Conservation (phyloP, 805 yeast genomes). For the Yarrowia sp. region DNA sequence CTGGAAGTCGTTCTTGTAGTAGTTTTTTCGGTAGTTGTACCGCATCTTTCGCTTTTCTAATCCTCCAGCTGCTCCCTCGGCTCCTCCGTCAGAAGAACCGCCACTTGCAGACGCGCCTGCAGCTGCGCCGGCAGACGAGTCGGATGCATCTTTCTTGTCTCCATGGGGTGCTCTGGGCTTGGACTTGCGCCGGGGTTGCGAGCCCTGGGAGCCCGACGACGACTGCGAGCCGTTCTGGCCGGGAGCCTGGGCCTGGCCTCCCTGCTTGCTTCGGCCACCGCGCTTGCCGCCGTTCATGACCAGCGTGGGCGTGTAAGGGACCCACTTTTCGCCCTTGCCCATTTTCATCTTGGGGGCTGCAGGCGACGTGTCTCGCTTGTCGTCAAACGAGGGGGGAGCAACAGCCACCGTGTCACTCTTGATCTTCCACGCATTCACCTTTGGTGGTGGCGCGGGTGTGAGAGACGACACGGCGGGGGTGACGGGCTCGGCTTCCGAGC, state of each 20-base stretch:
- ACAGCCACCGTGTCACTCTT: constrained; percentile 28
- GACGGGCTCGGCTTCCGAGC: constrained; percentile 32
- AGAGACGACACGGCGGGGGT: constrained; percentile 35
- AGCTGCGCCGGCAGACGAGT: not conserved
- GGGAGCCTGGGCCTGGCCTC: too few relatives aligned
- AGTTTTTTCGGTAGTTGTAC: constrained; percentile 30
- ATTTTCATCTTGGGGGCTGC: constrained; percentile 22
- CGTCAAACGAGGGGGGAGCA: constrained; percentile 24
- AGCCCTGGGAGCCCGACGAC: not conserved
- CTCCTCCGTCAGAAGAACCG: not conserved
- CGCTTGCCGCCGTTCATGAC: constrained; percentile 39
- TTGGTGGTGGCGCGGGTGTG: constrained; percentile 66
- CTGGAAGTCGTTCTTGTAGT: constrained; percentile 25
- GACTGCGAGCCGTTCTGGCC: not conserved
- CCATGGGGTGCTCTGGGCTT: constrained; percentile 20
- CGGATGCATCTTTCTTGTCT: constrained; percentile 10
- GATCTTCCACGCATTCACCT: constrained; percentile 58
- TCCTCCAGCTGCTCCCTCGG: not conserved
- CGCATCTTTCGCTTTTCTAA: constrained; percentile 24
- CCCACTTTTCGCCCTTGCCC: constrained; percentile 62
- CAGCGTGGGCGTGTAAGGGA: constrained; percentile 61
- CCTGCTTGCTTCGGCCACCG: constrained; percentile 6
- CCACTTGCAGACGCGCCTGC: not conserved
- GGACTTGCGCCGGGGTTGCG: not conserved
- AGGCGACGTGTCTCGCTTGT: constrained; percentile 7